Evolutionary conservation across 371 early-diverging fungal genomes (phyloP).

Genomic region (Rhizopus arrhizus): DNA sequence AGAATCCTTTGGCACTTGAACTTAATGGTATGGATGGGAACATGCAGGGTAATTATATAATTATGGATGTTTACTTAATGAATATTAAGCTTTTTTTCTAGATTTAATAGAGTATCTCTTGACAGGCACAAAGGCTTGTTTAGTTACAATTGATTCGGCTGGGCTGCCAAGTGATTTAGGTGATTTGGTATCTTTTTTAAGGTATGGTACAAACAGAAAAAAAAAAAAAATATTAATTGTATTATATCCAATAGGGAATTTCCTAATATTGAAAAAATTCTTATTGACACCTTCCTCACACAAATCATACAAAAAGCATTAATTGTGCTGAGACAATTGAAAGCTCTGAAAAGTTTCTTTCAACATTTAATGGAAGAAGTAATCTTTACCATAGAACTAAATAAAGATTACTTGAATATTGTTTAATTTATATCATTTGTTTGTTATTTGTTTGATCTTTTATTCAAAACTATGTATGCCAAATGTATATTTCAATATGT

Average conservation of each 20-base stretch:
- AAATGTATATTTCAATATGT: slow-evolving; percentile 1
- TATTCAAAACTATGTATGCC: slow-evolving; percentile 6
- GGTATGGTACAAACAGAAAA: too few relatives aligned
- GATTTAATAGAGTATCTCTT: slow-evolving; percentile 13
- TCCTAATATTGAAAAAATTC: too few relatives aligned
- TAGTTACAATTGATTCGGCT: too few relatives aligned
- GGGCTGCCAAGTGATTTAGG: too few relatives aligned
- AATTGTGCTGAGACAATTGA: slow-evolving; percentile 13
- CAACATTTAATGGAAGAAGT: slow-evolving; percentile 10
- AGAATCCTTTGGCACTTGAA: slow-evolving; percentile 7
- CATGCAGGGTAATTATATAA: slow-evolving; percentile 13
- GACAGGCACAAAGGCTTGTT: not conserved
- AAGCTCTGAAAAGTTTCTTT: slow-evolving; percentile 12
- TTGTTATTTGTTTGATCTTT: not conserved
- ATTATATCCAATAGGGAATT: too few relatives aligned
- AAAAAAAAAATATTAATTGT: too few relatives aligned
- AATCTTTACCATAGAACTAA: slow-evolving; percentile 6
- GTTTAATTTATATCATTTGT: slow-evolving; percentile 6
- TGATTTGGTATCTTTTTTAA: too few relatives aligned
- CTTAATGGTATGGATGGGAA: slow-evolving; percentile 5
- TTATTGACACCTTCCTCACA: too few relatives aligned
- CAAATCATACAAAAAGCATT: not conserved
- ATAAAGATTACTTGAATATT: slow-evolving; percentile 10
- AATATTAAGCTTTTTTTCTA: slow-evolving; percentile 8
- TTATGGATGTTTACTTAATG: slow-evolving; percentile 11